Percentiles rank a stretch among this genome's conserved stretches.
Evolutionary conservation across 441 rosid genomes (phyloP).

Genomic region (Euphorbia schlechtendalii): DNA sequence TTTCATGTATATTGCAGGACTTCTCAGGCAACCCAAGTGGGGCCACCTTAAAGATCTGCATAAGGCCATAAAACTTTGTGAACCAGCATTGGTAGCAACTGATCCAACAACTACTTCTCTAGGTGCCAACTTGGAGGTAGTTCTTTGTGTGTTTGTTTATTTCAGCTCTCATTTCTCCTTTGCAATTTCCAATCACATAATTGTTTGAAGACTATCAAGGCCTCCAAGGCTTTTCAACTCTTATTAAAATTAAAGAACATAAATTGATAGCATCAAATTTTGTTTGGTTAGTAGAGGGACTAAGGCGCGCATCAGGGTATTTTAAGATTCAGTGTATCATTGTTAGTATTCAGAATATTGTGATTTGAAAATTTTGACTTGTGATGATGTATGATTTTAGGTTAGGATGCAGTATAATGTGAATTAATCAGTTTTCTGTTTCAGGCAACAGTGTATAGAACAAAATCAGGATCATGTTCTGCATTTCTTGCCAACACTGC

Average conservation of each 20-base stretch:
- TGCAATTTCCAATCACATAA: neutral
- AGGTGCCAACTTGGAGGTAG: slow-evolving; percentile 49
- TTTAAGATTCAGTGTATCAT: too few species aligned
- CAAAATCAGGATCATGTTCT: slow-evolving; percentile 44
- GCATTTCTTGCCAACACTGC: slow-evolving; percentile 72
- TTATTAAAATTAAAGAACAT: too few species aligned
- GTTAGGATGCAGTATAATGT: neutral
- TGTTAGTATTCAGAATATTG: neutral
- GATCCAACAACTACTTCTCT: slow-evolving; percentile 25
- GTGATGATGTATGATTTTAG: neutral
- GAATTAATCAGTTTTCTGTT: neutral
- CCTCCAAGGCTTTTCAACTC: too few species aligned
- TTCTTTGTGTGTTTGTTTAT: neutral
- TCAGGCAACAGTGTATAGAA: slow-evolving; percentile 51
- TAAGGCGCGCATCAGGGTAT: too few species aligned
- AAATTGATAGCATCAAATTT: too few species aligned
- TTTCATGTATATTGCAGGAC: slow-evolving; percentile 34
- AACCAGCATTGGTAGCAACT: slow-evolving; percentile 52
- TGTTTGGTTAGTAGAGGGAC: too few species aligned
- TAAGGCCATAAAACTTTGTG: slow-evolving; percentile 53
- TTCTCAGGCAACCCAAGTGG: slow-evolving; percentile 62
- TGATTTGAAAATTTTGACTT: neutral
- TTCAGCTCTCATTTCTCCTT: neutral
- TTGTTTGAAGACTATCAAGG: too few species aligned
- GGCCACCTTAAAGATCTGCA: slow-evolving; percentile 77